Evolutionary conservation across 2,329 filamentous ascomycete species (phyloP).

Genomic region (Aspergillus niger): DNA sequence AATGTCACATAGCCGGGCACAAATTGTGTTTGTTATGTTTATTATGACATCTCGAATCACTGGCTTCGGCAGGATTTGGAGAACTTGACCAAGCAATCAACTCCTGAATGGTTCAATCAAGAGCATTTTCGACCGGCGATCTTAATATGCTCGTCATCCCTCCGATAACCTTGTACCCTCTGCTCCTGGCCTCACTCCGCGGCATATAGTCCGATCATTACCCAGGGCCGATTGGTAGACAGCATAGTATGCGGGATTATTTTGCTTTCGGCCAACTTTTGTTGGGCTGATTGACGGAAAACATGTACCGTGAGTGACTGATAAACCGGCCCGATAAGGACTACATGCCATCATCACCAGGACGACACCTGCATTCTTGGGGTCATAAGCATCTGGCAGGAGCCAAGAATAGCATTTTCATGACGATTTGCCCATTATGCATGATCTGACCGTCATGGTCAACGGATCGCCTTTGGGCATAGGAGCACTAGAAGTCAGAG

Average conservation of each 20-base stretch:
- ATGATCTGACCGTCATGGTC: neutral
- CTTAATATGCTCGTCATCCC: neutral
- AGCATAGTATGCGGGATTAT: neutral
- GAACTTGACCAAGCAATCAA: neutral
- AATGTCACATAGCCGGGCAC: neutral
- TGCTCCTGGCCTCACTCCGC: neutral
- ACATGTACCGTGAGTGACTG: neutral
- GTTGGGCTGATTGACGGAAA: neutral
- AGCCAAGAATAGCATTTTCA: neutral
- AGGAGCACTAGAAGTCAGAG: neutral
- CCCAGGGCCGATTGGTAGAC: neutral
- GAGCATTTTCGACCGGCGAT: no score
- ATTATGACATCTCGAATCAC: neutral
- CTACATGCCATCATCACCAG: slow-evolving; percentile 4
- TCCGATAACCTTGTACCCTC: neutral
- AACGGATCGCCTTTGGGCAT: neutral
- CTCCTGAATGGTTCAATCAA: neutral
- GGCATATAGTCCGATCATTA: neutral
- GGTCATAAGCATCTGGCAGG: neutral
- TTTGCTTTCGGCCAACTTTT: neutral
- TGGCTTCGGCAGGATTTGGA: neutral
- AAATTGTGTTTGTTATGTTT: neutral
- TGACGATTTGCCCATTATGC: neutral
- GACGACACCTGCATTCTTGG: neutral
- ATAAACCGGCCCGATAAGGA: neutral